These are phyloP conservation scores for Pythium phragmiticola DNA, from an alignment of 352 stramenopile genomes.

Conservation along the genomic window DNA sequence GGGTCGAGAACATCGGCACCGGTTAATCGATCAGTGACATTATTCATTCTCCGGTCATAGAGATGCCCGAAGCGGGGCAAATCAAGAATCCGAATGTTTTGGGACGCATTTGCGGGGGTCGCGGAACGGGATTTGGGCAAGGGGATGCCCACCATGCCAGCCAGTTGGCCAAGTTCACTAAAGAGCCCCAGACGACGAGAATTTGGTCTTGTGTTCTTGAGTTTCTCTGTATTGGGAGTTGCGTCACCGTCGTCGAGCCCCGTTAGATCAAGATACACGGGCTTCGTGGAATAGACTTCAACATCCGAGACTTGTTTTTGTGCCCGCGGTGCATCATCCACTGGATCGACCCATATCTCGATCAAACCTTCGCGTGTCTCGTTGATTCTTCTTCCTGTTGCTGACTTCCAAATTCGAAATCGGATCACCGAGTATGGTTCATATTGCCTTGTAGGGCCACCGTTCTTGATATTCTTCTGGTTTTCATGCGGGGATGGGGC, in stretches of 20 bases:
- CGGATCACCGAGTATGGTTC: conserved; percentile 20
- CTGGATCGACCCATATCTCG: conserved; percentile 53
- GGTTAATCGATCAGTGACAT: conserved; percentile 20
- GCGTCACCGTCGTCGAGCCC: conserved; percentile 29
- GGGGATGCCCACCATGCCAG: background rate
- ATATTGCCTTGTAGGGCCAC: background rate
- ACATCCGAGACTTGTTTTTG: conserved; percentile 26
- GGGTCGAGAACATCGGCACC: conserved; percentile 5
- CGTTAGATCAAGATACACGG: conserved; percentile 36
- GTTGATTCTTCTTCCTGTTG: conserved; percentile 31
- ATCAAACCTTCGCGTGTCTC: conserved; percentile 31
- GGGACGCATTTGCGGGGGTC: background rate
- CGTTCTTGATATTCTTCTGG: conserved; percentile 41
- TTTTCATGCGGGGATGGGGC: conserved; percentile 39
- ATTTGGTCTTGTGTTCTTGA: background rate
- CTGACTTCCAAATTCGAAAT: conserved; percentile 34
- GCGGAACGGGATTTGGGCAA: background rate
- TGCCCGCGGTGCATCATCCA: conserved; percentile 44
- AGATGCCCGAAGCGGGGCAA: conserved; percentile 52
- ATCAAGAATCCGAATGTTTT: conserved; percentile 36
- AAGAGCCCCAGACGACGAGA: conserved; percentile 2
- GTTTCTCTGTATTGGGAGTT: background rate
- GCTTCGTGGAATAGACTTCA: conserved; percentile 20
- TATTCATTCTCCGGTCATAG: conserved; percentile 46
- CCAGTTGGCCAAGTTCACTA: background rate